Conservation (phyloP, 768 basidiomycete species). For the Mycena sanguinolenta region DNA sequence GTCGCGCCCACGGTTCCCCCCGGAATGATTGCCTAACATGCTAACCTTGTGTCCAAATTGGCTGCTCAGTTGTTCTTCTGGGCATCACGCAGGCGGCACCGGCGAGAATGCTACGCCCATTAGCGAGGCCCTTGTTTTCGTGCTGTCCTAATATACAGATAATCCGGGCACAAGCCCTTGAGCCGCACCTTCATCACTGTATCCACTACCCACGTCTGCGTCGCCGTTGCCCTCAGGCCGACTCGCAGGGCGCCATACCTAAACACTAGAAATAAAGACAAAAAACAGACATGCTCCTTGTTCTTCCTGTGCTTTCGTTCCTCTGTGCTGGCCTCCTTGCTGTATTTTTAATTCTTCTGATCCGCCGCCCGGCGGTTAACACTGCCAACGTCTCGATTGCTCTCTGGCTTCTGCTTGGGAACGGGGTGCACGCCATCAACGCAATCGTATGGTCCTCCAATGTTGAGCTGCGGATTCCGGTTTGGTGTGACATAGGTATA, state of each 20-base stretch:
- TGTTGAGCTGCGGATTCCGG: background rate
- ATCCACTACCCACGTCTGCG: conserved; percentile 16
- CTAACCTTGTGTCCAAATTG: conserved; percentile 30
- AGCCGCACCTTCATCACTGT: conserved; percentile 25
- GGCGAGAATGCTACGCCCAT: conserved; percentile 7
- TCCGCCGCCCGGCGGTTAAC: conserved; percentile 14
- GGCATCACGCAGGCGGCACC: conserved; percentile 2
- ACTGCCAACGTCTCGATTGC: conserved; percentile 8
- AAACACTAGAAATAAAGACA: too few species aligned
- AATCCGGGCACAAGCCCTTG: conserved; percentile 4
- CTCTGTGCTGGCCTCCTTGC: conserved; percentile 25
- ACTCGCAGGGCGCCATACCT: conserved; percentile 6
- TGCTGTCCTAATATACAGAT: conserved; percentile 17
- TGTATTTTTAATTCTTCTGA: conserved; percentile 26
- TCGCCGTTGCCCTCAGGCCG: background rate
- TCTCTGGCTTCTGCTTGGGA: conserved; percentile 21
- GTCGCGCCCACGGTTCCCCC: background rate
- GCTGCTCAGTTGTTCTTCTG: conserved; percentile 21
- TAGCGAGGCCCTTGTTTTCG: conserved; percentile 29
- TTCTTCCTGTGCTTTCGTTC: conserved; percentile 29
- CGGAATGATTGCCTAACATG: background rate
- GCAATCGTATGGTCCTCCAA: conserved; percentile 29
- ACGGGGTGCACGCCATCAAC: conserved; percentile 28
- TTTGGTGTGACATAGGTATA: conserved; percentile 34
- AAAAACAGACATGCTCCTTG: conserved; percentile 10